Conservation (phyloP, 2,329 filamentous ascomycete species). For the Coniochaeta sp. region DNA sequence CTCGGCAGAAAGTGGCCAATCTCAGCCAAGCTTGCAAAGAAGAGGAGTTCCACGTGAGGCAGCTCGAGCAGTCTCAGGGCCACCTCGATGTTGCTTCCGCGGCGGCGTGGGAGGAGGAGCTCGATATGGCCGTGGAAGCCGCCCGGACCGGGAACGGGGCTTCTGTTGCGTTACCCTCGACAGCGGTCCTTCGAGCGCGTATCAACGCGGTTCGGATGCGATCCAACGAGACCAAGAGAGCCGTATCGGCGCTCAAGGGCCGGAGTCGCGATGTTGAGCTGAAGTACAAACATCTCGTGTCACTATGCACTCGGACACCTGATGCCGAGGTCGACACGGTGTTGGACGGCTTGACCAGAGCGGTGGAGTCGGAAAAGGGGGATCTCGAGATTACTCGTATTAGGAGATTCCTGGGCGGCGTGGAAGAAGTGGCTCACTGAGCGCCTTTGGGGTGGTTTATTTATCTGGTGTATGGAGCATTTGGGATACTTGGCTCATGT, state of each 20-base stretch:
- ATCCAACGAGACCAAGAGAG: slow-evolving; percentile 58
- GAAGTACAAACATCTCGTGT: slow-evolving; percentile 83
- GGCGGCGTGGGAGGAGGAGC: slow-evolving; percentile 48
- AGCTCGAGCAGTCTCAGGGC: slow-evolving; percentile 36
- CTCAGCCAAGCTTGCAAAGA: slow-evolving; percentile 67
- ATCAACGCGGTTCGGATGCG: slow-evolving; percentile 64
- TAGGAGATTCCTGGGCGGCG: slow-evolving; percentile 70
- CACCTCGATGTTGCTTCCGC: slow-evolving; percentile 36
- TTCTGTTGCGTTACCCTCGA: slow-evolving; percentile 42
- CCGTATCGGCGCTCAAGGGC: slow-evolving; percentile 65
- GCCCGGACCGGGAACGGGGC: slow-evolving; percentile 22
- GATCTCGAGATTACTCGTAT: slow-evolving; percentile 72
- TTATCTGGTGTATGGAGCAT: background rate
- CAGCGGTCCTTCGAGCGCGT: slow-evolving; percentile 56
- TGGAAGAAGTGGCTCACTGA: slow-evolving; percentile 49
- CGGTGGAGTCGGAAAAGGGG: slow-evolving; percentile 79
- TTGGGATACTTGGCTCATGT: background rate
- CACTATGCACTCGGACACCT: slow-evolving; percentile 73
- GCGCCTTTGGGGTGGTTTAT: background rate
- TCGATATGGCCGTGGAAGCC: slow-evolving; percentile 37
- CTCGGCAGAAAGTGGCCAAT: slow-evolving; percentile 68
- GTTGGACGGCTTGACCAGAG: slow-evolving; percentile 71
- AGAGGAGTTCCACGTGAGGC: slow-evolving; percentile 49
- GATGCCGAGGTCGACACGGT: slow-evolving; percentile 75
- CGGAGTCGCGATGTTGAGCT: slow-evolving; percentile 78